Conservation (phyloP, 371 early-diverging fungal genomes). For the Sporodiniella umbellata region DNA sequence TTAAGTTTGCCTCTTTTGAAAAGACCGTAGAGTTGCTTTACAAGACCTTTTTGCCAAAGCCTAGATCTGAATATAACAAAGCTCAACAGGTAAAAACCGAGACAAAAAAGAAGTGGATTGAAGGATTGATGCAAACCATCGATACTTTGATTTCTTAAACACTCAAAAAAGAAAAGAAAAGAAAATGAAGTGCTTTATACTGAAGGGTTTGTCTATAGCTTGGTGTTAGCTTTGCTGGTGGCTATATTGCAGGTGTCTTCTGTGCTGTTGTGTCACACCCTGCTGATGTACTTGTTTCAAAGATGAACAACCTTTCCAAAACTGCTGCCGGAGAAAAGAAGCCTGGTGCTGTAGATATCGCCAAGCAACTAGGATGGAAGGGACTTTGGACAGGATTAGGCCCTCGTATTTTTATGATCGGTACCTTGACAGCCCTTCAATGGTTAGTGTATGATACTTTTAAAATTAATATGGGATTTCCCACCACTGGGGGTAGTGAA, state of each 20-base stretch:
- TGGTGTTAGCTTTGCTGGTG: conserved; percentile 80
- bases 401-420: conserved; percentile 76
- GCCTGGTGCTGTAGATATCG: conserved; percentile 50
- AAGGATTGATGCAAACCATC: no score
- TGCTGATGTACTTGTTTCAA: conserved; percentile 92
- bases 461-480: conserved; percentile 29
- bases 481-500: conserved; percentile 22
- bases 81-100: conserved; percentile 57
- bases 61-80: conserved; percentile 75
- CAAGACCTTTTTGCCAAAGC: conserved; percentile 63
- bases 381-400: conserved; percentile 68
- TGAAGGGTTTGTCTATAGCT: no score
- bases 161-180: no score
- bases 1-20: conserved; percentile 92
- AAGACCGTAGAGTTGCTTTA: conserved; percentile 74
- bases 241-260: conserved; percentile 89
- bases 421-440: conserved; percentile 69
- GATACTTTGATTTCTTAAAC: no score
- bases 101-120: no score
- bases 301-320: conserved; percentile 78
- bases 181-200: no score
- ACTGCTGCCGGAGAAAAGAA: conserved; percentile 52
- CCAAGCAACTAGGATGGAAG: conserved; percentile 55
- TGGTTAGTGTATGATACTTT: conserved; percentile 33
- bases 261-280: conserved; percentile 95